A percentile compares a stretch with the other conserved stretches of the same genome.
phyloP scores from a whole-genome alignment of 2,329 filamentous ascomycete genomes.

The Fusarium euwallaceae region DNA sequence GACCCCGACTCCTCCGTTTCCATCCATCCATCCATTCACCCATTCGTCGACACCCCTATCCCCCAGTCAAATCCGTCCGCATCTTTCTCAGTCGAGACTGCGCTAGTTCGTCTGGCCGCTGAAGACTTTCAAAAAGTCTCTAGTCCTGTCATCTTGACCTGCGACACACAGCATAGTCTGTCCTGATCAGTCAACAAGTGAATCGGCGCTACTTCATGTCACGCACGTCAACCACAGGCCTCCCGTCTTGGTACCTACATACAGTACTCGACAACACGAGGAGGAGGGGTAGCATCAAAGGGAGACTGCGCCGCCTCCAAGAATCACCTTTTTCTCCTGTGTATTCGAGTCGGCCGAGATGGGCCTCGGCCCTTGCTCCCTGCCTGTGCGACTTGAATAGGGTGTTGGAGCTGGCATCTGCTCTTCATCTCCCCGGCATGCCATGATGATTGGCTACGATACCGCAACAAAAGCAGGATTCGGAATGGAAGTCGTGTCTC shows the following conservation, averaged over 20 bases:
- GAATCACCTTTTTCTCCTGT: constrained; percentile 22
- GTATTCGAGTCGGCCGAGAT: constrained; percentile 30
- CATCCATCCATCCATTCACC: constrained; percentile 17
- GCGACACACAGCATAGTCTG: background rate
- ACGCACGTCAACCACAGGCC: constrained; percentile 28
- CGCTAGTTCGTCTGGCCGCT: constrained; percentile 22
- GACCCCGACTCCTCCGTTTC: constrained; percentile 35
- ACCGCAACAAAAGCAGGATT: constrained; percentile 14
- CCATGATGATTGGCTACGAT: constrained; percentile 31
- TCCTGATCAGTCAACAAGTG: constrained; percentile 23
- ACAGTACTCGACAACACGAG: constrained; percentile 8
- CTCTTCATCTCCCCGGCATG: constrained; percentile 18
- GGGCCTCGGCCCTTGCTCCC: constrained; percentile 34
- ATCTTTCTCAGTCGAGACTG: constrained; percentile 25
- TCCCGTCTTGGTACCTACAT: constrained; percentile 18
- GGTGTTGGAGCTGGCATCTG: constrained; percentile 22
- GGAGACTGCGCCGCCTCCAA: constrained; percentile 14
- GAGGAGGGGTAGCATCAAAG: constrained; percentile 22
- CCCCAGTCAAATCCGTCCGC: constrained; percentile 37
- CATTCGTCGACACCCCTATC: constrained; percentile 2
- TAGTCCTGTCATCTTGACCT: constrained; percentile 19
- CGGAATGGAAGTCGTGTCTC: constrained; percentile 32
- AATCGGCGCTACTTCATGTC: constrained; percentile 21
- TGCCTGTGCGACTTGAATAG: constrained; percentile 21
- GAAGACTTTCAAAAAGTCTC: constrained; percentile 6